phyloP scores from a whole-genome alignment of 108 stramenopile species.

The Pelagomonas calceolata region DNA sequence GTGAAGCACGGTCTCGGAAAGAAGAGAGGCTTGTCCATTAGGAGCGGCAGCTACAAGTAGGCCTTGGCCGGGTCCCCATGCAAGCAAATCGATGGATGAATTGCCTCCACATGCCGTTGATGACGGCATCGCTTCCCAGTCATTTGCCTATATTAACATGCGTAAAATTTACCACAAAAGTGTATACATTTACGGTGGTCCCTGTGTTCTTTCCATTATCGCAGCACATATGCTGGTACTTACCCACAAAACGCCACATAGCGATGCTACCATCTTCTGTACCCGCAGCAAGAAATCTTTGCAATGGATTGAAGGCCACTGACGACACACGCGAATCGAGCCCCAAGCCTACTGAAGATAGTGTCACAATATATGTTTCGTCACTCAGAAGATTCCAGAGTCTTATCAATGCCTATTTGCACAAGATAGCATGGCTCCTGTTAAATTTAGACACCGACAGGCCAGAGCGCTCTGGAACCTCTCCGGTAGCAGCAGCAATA shows the following conservation, averaged over 20 bases:
- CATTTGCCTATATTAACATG: background rate
- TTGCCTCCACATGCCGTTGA: background rate
- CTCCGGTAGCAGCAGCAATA: conserved; percentile 36
- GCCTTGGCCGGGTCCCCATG: conserved; percentile 13
- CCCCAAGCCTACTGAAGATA: conserved; percentile 19
- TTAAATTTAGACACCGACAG: too few species aligned
- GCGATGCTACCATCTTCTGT: conserved; percentile 32
- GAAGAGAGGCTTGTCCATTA: background rate
- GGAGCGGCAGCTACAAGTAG: conserved; percentile 4
- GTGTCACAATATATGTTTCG: conserved; percentile 30
- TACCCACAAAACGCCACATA: conserved; percentile 44
- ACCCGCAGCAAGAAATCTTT: conserved; percentile 40
- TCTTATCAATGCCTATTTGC: conserved; percentile 25
- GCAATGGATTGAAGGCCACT: conserved; percentile 33
- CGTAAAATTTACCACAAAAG: too few species aligned
- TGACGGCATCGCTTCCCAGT: background rate
- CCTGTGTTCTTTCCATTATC: background rate
- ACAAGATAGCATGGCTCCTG: too few species aligned
- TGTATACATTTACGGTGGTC: too few species aligned
- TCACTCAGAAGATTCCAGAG: conserved; percentile 40
- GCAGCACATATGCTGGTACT: background rate
- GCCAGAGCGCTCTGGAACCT: too few species aligned
- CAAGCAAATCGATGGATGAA: background rate
- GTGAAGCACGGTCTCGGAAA: conserved; percentile 9
- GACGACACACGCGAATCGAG: conserved; percentile 25